Base-by-base conservation (phyloP, 2,329 filamentous ascomycete genomes). In the Catunica adiposa region DNA sequence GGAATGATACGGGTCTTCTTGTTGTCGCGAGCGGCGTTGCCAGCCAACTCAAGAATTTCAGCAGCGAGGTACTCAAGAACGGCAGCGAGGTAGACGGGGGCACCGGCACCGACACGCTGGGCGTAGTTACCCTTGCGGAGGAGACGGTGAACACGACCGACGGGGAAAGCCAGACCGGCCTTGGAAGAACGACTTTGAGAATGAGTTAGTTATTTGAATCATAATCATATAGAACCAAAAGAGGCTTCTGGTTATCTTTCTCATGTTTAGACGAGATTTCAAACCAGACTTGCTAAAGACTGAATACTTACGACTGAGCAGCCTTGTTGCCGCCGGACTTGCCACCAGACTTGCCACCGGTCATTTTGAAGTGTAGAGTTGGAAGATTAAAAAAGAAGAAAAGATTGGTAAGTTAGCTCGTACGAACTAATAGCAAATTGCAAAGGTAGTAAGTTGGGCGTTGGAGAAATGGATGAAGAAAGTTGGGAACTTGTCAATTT, bases 1-100 rank as follows among this genome's bases (percentile, higher is more conserved):
- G 92, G 92, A 60, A 97, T 98, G 77, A 98, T 98, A 85, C 92
- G 89, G 62, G 90, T 98, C 86, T 97, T 97, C 87, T 98, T 98
- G 84, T 97, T 96, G 77, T 98, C 92, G 66, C 92, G 90, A 62
- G 92, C 92, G 66, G 92, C 92, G 73, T 98, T 98, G 66, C 92
- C 92, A 71, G 92, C 92, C 75, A 98, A 77, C 76, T 98, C 92
- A 68, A 98, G 84, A 50, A 98, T 90, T 80, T 98, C 90, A 61
- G 90, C 90, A 59, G 92, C 96, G 63, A 98, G 77, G 70, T 98
- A 98, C 75, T 98, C 92, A 61, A 98, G 85, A 57, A 98, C 92
- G 46, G 92, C 92, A 52, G 92, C 97, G 60, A 97, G 88, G 69
- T 98, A 98, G 65, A 98, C 92, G 62, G 92, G 89, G 61, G 92